Percentiles rank a stretch among this genome's conserved stretches.
These are phyloP conservation scores for Brasilioporus rufonigricans DNA, from an alignment of 768 basidiomycete genomes.

Conservation along the genomic window DNA sequence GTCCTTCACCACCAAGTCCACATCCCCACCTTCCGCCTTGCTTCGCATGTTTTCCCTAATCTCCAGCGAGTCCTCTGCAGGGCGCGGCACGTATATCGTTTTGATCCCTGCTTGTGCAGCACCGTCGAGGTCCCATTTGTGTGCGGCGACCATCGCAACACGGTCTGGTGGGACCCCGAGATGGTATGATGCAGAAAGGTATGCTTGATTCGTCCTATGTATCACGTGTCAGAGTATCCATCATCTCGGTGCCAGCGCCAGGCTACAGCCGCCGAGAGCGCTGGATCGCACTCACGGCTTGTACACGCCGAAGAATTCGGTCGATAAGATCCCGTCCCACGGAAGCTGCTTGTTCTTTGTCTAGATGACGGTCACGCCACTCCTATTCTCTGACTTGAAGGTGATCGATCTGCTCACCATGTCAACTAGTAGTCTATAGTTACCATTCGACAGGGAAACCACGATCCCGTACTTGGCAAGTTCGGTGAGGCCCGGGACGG, in stretches of 20 bases:
- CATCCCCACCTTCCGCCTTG: conserved; percentile 54
- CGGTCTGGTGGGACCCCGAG: conserved; percentile 44
- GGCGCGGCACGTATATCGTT: conserved; percentile 57
- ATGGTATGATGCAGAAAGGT: conserved; percentile 47
- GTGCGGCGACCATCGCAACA: conserved; percentile 65
- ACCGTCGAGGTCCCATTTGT: conserved; percentile 53
- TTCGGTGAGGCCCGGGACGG: conserved; percentile 43
- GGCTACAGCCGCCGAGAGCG: no score
- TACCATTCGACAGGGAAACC: conserved; percentile 62
- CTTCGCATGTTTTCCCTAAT: conserved; percentile 33
- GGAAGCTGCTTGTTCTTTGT: conserved; percentile 61
- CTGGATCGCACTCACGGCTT: conserved; percentile 52
- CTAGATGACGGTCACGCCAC: no score
- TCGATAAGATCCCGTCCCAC: conserved; percentile 63
- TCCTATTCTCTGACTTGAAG: no score
- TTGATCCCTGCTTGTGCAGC: conserved; percentile 53
- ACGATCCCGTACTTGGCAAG: conserved; percentile 53
- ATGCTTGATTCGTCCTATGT: conserved; percentile 43
- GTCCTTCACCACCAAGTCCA: conserved; percentile 54
- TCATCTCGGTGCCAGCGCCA: not conserved
- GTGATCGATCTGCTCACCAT: conserved; percentile 41
- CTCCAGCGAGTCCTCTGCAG: conserved; percentile 40
- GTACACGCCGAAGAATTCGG: conserved; percentile 58
- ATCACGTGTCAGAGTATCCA: not conserved
- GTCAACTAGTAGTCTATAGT: conserved; percentile 56